Base-by-base conservation (phyloP, 371 early-diverging fungal genomes). In the Funneliformis caledonium region DNA sequence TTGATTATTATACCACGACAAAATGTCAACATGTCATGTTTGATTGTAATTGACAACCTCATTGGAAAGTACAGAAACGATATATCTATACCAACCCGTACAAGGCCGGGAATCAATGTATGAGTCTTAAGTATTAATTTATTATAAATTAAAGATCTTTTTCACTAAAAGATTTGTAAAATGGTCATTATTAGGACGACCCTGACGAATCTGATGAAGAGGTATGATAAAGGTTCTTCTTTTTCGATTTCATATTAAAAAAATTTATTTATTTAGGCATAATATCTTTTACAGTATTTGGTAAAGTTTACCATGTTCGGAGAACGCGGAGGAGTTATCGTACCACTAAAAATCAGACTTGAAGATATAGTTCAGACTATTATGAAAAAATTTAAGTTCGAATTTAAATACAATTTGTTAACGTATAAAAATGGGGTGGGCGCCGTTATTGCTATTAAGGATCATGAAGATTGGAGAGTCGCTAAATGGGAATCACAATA, bases 401-500 rank as follows among this genome's bases (percentile, higher is more conserved):
- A 26, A 26, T 26, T 26, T 26, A 26, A 26, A 26, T 26, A 26
- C 33, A 52, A 72, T 0, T 52, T 31, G 1, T 11, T 52, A 31
- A 52, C 72, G 14, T 72, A 72, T 52, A 72, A 72, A 33, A 72
- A 72, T 72, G 72, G 72, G 10, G 52, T 11, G 2, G 47, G 47
- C 2, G 72, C 33, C 14, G 16, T 72, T 50, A 52, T 26, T 26
- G 26, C 52, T 11, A 33, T 72, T 31, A 72, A 12, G 52, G 72
- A 72, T 72, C 52, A 72, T 52, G 72, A 72, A 52, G 72, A 72
- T 72, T 72, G 72, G 72, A 52, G 31, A 26, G 52, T 72, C 52
- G 72, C 70, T 43, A 70, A 70, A 43, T 70, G 70, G 70, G 70
- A 26, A 26, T 26, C 26, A 26, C 26, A 26, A 26, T 26, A 26